These are phyloP conservation scores for Fistulifera pelliculosa DNA, from an alignment of 108 stramenopile genomes.

Conservation along the genomic window DNA sequence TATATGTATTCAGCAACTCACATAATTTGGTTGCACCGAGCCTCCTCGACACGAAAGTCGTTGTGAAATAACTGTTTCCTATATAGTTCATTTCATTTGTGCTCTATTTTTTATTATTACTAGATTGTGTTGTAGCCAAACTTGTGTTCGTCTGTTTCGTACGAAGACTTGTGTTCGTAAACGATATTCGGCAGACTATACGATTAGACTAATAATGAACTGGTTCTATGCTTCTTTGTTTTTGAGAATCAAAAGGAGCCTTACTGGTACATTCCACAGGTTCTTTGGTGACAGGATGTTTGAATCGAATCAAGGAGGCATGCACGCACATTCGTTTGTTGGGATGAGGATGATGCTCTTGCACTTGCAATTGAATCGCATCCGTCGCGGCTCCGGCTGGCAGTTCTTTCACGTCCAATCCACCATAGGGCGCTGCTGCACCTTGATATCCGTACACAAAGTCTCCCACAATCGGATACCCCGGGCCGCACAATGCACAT, in stretches of 20 bases:
- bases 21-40: no score
- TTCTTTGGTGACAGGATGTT: conserved; percentile 55
- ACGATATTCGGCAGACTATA: no score
- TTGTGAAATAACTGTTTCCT: no score
- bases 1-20: no score
- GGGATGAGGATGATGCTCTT: conserved; percentile 14
- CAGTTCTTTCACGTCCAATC: conserved; percentile 37
- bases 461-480: conserved; percentile 86
- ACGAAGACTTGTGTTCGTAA: no score
- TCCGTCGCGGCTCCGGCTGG: conserved; percentile 45
- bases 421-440: conserved; percentile 70
- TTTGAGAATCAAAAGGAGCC: conserved; percentile 45
- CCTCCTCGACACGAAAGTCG: no score
- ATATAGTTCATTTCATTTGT: no score
- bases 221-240: no score
- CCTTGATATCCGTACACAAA: conserved; percentile 66
- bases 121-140: no score
- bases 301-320: conserved; percentile 65
- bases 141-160: no score
- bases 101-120: no score
- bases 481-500: conserved; percentile 77
- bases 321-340: conserved; percentile 64
- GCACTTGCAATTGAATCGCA: conserved; percentile 41
- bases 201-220: no score
- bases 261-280: conserved; percentile 30